Base-by-base conservation (phyloP, 1,139 yeast genomes). In the Diutina catenulata region DNA sequence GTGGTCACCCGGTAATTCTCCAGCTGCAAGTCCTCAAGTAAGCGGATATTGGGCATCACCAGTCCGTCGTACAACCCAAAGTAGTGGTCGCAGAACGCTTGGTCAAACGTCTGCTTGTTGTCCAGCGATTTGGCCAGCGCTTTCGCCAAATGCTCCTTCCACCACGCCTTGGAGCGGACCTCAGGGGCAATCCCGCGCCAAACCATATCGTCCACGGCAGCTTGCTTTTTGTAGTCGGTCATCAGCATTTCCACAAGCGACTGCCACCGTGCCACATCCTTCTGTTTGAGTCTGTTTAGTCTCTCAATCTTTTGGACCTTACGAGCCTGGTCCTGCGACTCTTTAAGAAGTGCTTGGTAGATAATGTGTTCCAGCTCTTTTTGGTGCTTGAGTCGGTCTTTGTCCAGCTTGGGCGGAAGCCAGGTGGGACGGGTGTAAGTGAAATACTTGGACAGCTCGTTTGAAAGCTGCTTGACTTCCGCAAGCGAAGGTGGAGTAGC, bases 401-500 rank as follows among this genome's bases (percentile, higher is more conserved):
- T 31, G n/a, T 31, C 23, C 35, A 31, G 35, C 21, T 31, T 31
- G 5, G 35, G 35, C 13, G 35, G 35, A 11, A 31, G 14, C 35
- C 35, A 31, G 9, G 35, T 31, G 10, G 35, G 35, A n/a, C 35
- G 35, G 7, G 35, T 31, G 22, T 31, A 31, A 20, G 25, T 31
- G 11, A 31, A 31, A 19, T 21, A 31, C 14, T 31, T 20, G 19
- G 35, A 31, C 35, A 31, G 35, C 10, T 31, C 35, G 6, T 16
- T 31, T n/a, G 21, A 21, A 21, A 31, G 35, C 22, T 31, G 35
- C 13, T 31, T 31, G n/a, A 31, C 35, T 14, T 31, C 24, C 10
- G 35, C 35, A 21, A 31, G 15, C 23, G 21, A 21, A 3, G 35
- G 35, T 10, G 35, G 16, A 2, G 35, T 21, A 5, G 35, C 22